Evolutionary conservation across 805 yeast species (phyloP), one percentile per base, ranked within the genome.

Genomic region (Suhomyces sp.): DNA sequence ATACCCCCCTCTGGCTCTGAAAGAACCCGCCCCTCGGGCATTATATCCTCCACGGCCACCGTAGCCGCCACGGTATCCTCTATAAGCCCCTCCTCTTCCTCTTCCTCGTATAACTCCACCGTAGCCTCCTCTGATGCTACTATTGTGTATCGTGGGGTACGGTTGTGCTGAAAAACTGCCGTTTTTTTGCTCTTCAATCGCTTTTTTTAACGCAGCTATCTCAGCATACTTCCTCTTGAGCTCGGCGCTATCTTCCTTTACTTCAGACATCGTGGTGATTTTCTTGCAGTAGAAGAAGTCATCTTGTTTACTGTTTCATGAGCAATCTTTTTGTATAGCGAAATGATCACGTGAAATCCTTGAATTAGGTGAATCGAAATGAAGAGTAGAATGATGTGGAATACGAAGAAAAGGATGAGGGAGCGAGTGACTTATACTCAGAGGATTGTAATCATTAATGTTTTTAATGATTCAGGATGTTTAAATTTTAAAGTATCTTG

Each of bases 171-270:
- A 19, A 3, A 17, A 16, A 11, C 19, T 32, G 18, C 29, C 33
- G 15, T 25, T 25, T 29, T 43, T 37, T 38, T 56, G 48, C 34
- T 47, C 56, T 13, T 47, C 53, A 9, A 57, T 55, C 15, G 59
- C 46, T 35, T 48, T 49, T 31, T 57, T 54, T 17, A 58, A 35
- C 6, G 54, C 53, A 11, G 60, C 60, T 10, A 58, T 53, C 35
- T 58, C 63, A 3, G 60, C 55, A 37, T 55, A 55, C 31, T 54
- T 51, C 14, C 51, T 49, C 36, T 47, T 52, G 11, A 56, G 26
- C 12, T 46, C 54, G 4, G 51, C 52, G 13, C 48, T 36, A 31
- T 51, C 55, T 13, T 32, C 28, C 40, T 36, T 36, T 21, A 19
- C 15, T 19, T 19, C 17, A 16, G 3, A 3, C 14, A 17, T 9